Base-by-base conservation (phyloP, 495 filamentous ascomycete genomes). In the Lophiotrema nucula region DNA sequence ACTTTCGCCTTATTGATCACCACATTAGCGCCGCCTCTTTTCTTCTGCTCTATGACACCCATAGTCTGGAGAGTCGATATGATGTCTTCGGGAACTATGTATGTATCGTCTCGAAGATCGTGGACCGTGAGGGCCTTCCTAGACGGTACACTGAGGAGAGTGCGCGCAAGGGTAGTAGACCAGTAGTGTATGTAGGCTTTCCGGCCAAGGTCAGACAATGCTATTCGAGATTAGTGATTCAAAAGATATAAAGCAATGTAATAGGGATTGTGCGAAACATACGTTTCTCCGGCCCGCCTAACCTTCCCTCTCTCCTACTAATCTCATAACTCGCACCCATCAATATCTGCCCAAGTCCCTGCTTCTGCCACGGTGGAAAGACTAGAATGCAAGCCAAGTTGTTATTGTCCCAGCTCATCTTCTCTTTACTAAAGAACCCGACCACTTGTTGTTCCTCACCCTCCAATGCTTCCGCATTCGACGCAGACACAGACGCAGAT, bases 371-470 rank as follows among this genome's bases (percentile, higher is more conserved):
- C 0, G 93, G 93, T 2, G 95, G 93, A 69, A 99, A 97, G 11
- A 99, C 81, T 22, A 97, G 77, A 56, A 99, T 99, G 69, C 93
- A 99, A 2, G 93, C 93, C 0, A 99, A 81, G 61, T 97, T 99
- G 70, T 97, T 97, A 64, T 93, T 89, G 67, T 99, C 93, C 93
- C 93, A 99, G 3, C 89, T 93, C 73, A 96, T 86, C 67, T 97
- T 97, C 74, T 99, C 93, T 68, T 97, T 97, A 21, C 88, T 92
- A 79, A 96, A 99, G 81, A 96, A 99, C 47, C 95, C 93, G 6
- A 96, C 82, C 26, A 97, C 86, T 45, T 83, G 82, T 18, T 43
- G 8, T 21, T 43, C 11, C 31, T 35, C 31, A 41, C 11, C 24
- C 15, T 4, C 24, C 15, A 6, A 18, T n/a, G 21, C 41, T 21